Evolutionary conservation across 495 filamentous ascomycete genomes (phyloP).

Genomic region (Hyaloscypha variabilis): DNA sequence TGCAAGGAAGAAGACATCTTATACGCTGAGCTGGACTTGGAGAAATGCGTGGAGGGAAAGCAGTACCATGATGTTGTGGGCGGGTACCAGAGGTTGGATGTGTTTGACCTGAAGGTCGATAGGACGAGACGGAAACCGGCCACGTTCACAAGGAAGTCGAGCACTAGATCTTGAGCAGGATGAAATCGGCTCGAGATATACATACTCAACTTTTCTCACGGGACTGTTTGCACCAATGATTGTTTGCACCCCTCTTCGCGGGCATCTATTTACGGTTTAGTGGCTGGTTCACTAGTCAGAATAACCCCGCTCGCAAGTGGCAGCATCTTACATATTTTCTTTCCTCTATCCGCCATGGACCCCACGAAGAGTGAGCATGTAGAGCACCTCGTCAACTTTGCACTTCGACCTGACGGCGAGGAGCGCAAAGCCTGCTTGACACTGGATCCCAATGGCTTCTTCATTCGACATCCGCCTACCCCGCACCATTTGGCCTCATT

Average conservation of each 20-base stretch:
- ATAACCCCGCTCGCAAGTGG: neutral
- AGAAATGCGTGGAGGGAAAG: conserved; percentile 17
- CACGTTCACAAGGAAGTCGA: neutral
- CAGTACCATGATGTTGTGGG: conserved; percentile 20
- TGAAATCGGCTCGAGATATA: neutral
- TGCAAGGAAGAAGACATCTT: conserved; percentile 5
- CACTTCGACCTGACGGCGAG: neutral
- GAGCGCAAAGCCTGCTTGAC: neutral
- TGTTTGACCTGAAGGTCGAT: conserved; percentile 17
- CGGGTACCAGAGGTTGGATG: conserved; percentile 19
- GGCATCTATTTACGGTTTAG: neutral
- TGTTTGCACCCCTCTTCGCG: neutral
- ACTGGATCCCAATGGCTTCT: neutral
- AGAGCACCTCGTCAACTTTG: neutral
- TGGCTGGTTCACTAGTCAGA: neutral
- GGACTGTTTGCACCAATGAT: neutral
- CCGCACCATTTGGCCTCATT: conserved; percentile 1
- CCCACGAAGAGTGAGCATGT: neutral
- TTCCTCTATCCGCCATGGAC: neutral
- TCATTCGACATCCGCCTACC: conserved; percentile 10
- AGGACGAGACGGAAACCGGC: conserved; percentile 12
- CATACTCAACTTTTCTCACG: neutral
- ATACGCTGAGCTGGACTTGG: conserved; percentile 13
- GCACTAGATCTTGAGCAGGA: neutral
- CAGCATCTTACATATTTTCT: neutral